Conservation (phyloP, 208 protist species). For the Phytomonas sp. region DNA sequence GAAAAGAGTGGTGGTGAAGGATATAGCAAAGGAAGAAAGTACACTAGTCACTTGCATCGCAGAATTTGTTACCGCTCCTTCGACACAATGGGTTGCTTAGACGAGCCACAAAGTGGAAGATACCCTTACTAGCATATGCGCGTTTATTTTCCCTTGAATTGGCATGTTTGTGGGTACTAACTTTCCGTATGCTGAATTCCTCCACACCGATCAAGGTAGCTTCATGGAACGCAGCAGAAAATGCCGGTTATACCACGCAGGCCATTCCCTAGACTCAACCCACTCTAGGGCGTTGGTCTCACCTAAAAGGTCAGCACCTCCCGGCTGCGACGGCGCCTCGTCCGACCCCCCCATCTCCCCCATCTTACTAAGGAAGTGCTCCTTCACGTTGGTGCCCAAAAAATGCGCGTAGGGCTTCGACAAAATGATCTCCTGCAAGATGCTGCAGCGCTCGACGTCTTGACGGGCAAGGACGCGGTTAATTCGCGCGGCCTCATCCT, state of each 20-base stretch:
- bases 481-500: neutral
- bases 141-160: no score
- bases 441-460: conserved; percentile 37
- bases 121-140: no score
- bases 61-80: no score
- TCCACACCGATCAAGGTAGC: neutral
- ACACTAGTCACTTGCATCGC: neutral
- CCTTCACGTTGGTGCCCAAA: conserved; percentile 30
- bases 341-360: conserved; percentile 10
- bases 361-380: conserved; percentile 26
- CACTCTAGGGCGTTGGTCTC: neutral
- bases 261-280: conserved; percentile 8
- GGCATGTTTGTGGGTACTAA: no score
- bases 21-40: neutral
- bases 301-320: no score
- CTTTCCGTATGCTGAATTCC: neutral
- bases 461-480: conserved; percentile 28
- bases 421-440: conserved; percentile 44
- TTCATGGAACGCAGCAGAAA: conserved; percentile 10
- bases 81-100: no score
- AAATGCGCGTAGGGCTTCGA: conserved; percentile 53
- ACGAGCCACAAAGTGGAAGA: no score
- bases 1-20: neutral
- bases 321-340: conserved; percentile 11
- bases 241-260: conserved; percentile 26